These are phyloP conservation scores for Grosmannia huntii DNA, from an alignment of 2,329 filamentous ascomycete species.

Conservation along the genomic window DNA sequence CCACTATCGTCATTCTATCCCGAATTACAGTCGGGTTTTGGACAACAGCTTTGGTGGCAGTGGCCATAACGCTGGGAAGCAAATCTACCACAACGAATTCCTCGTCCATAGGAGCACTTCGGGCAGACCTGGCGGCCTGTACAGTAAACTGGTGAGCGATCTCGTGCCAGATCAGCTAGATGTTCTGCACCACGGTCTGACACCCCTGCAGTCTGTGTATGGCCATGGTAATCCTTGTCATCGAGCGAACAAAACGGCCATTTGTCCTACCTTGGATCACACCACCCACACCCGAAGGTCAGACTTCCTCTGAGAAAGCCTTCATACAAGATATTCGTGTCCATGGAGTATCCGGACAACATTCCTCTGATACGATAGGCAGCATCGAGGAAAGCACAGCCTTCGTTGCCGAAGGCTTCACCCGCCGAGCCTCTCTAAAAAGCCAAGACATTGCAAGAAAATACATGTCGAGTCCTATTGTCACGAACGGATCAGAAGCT, in stretches of 20 bases:
- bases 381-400: background rate
- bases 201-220: constrained; percentile 5
- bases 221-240: constrained; percentile 2
- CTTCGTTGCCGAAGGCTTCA: background rate
- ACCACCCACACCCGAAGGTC: constrained; percentile 4
- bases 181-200: background rate
- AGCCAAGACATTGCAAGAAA: background rate
- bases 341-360: constrained; percentile 8
- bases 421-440: background rate
- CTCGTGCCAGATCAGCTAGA: no score
- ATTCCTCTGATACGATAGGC: background rate
- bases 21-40: constrained; percentile 18
- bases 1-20: constrained; percentile 17
- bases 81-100: background rate
- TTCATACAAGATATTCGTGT: constrained; percentile 9
- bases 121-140: constrained; percentile 8
- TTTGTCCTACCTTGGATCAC: constrained; percentile 15
- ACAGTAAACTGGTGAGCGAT: constrained; percentile 5
- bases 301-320: constrained; percentile 6
- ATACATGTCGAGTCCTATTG: background rate
- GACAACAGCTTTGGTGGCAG: constrained; percentile 15
- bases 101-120: background rate
- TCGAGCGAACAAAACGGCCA: constrained; percentile 9
- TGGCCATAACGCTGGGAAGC: constrained; percentile 14
- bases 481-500: background rate